A percentile compares a stretch with the other conserved stretches of the same genome.
phyloP scores from a whole-genome alignment of 768 basidiomycete species.

The Rhizopogon vinicolor region DNA sequence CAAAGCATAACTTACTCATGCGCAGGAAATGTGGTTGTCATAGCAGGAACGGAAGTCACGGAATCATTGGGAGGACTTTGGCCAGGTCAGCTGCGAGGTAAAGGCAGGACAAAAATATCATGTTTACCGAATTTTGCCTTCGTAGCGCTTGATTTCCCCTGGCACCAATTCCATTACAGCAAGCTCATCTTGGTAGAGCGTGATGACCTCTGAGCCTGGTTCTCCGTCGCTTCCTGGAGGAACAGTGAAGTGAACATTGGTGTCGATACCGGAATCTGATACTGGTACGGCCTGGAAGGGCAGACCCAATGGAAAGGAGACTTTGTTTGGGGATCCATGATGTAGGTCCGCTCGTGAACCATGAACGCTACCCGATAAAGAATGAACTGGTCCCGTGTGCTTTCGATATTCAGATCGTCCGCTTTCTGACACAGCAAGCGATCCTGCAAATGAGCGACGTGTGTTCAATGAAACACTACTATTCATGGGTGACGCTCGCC shows the following conservation, averaged over 20 bases:
- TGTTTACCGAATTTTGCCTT: background rate
- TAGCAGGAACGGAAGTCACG: background rate
- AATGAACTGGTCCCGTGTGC: background rate
- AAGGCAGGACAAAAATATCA: too few species aligned
- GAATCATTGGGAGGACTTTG: background rate
- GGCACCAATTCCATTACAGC: slow-evolving; percentile 2
- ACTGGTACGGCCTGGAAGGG: background rate
- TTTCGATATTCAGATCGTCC: background rate
- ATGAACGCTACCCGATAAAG: background rate
- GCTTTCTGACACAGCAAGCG: background rate
- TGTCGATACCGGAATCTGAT: background rate
- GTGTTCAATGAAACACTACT: background rate
- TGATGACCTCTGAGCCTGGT: too few species aligned
- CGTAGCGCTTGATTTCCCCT: slow-evolving; percentile 9
- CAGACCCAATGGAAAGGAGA: background rate
- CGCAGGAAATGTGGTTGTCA: background rate
- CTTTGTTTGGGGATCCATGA: background rate
- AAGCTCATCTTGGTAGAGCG: too few species aligned
- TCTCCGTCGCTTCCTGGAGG: background rate
- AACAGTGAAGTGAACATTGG: background rate
- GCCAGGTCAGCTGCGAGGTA: background rate
- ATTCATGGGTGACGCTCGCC: background rate
- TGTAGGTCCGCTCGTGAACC: background rate
- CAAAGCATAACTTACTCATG: background rate
- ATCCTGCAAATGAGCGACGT: background rate